Conservation (phyloP, 371 early-diverging fungal genomes). For the Homolaphlyctis polyrhiza region DNA sequence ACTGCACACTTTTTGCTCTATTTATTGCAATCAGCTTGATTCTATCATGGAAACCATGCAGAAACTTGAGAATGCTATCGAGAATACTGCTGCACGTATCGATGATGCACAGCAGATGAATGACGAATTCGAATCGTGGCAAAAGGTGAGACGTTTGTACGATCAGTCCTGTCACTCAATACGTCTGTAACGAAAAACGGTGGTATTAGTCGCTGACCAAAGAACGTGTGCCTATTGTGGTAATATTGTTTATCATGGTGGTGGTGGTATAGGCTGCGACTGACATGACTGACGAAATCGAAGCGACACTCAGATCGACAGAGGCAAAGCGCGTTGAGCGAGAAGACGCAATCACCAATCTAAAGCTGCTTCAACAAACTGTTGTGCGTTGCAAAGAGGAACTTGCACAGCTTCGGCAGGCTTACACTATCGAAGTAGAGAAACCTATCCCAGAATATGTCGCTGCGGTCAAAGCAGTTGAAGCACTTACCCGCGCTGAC, state of each 20-base stretch:
- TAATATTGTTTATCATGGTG: not conserved
- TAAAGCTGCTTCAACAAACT: not conserved
- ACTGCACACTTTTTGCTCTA: too few species aligned
- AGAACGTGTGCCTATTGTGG: too few species aligned
- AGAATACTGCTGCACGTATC: not conserved
- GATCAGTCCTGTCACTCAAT: too few species aligned
- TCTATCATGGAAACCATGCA: too few species aligned
- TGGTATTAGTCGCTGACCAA: too few species aligned
- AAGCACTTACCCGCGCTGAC: slow-evolving; percentile 14
- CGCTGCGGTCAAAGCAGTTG: slow-evolving; percentile 11
- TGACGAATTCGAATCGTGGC: not conserved
- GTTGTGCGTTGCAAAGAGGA: slow-evolving; percentile 6
- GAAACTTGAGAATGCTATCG: not conserved
- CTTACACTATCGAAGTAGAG: slow-evolving; percentile 12
- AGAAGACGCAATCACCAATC: not conserved
- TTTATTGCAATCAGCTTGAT: too few species aligned
- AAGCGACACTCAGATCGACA: not conserved
- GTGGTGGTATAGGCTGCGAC: not conserved
- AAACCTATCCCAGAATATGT: slow-evolving; percentile 5
- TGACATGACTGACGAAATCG: not conserved
- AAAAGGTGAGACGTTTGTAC: not conserved
- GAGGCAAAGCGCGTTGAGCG: not conserved
- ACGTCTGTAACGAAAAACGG: too few species aligned
- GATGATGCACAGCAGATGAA: not conserved
- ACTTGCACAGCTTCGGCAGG: slow-evolving; percentile 2